These are phyloP conservation scores for Phyllosticta citribraziliensis DNA, from an alignment of 2,329 filamentous ascomycete species.

Conservation along the genomic window DNA sequence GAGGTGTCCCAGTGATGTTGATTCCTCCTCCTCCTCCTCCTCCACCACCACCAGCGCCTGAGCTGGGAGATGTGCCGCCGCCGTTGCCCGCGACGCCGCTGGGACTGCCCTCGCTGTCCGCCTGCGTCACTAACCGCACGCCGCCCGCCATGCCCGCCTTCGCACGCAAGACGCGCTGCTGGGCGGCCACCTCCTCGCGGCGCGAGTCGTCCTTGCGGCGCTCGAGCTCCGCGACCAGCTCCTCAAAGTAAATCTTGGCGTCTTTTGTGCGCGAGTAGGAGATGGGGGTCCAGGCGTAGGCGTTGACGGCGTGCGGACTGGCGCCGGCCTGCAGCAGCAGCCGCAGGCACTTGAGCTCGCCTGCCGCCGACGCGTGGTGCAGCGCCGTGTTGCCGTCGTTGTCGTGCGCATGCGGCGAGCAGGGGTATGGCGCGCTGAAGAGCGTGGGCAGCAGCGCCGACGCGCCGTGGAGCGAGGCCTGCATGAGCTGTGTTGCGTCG, in stretches of 20 bases:
- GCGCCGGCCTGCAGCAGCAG: conserved; percentile 72
- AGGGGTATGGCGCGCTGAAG: conserved; percentile 22
- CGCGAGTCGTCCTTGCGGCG: neutral
- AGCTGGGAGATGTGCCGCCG: neutral
- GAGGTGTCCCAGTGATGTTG: neutral
- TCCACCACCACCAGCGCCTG: neutral
- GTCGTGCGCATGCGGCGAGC: conserved; percentile 39
- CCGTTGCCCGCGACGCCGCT: neutral
- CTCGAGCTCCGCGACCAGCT: conserved; percentile 62
- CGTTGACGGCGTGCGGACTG: conserved; percentile 60
- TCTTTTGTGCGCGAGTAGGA: conserved; percentile 73
- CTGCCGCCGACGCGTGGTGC: conserved; percentile 76
- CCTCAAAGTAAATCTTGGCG: conserved; percentile 76
- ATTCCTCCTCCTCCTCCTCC: neutral
- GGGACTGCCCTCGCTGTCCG: conserved; percentile 13
- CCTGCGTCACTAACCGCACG: conserved; percentile 26
- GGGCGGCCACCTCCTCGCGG: neutral
- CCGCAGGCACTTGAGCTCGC: conserved; percentile 66
- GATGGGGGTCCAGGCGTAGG: conserved; percentile 74
- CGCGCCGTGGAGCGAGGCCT: conserved; percentile 31
- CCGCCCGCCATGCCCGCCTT: conserved; percentile 19
- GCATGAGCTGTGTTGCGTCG: conserved; percentile 25
- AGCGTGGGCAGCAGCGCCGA: conserved; percentile 34
- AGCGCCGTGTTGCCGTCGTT: conserved; percentile 73
- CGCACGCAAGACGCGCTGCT: conserved; percentile 5